Base-by-base conservation (phyloP, 2,329 filamentous ascomycete species). In the Aureobasidium uvarum region DNA sequence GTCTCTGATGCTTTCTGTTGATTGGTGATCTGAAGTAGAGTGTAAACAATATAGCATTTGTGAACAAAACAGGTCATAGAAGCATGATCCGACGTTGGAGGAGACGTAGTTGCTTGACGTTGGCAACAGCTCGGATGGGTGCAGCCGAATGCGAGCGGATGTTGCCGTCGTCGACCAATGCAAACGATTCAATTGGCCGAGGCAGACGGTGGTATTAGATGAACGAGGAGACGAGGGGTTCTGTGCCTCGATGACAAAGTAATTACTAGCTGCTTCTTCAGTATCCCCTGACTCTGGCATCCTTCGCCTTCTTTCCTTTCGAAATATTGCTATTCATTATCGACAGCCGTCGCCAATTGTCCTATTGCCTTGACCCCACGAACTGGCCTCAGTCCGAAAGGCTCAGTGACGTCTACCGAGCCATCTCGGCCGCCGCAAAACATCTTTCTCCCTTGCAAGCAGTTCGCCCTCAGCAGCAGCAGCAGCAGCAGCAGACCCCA, bases 131-230 rank as follows among this genome's bases (percentile, higher is more conserved):
- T 13, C 38, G 54, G 39, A 45, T 28, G 13, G 25, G 1, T 2
- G 36, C 54, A 43, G n/a, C 36, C 52, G 52, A 28, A 33, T 38
- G 25, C 13, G 18, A 18, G 45, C 43, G 43, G 58, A 8, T 14
- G 3, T 51, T 51, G 45, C 58, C 58, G 58, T 20, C 13, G 28
- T n/a, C 45, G 28, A 50, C 45, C 38, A 39, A 50, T 62, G 45
- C 45, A 14, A 41, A 20, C 23, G 58, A 50, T 50, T 36, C 58
- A 36, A 62, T 62, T 62, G 58, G 58, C 58, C 58, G 58, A 62
- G 58, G 58, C 58, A 50, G n/a, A 20, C 56, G 43, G 41, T 43
- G 56, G n/a, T 13, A 18, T 58, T 45, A 41, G 54, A 58, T 58
- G 54, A 50, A 20, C 7, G 31, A 51, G 51, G 45, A 51, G 45